A percentile compares a stretch with the other conserved stretches of the same genome.
phyloP scores from a whole-genome alignment of 441 rosid species.

The Croton laevigatus region DNA sequence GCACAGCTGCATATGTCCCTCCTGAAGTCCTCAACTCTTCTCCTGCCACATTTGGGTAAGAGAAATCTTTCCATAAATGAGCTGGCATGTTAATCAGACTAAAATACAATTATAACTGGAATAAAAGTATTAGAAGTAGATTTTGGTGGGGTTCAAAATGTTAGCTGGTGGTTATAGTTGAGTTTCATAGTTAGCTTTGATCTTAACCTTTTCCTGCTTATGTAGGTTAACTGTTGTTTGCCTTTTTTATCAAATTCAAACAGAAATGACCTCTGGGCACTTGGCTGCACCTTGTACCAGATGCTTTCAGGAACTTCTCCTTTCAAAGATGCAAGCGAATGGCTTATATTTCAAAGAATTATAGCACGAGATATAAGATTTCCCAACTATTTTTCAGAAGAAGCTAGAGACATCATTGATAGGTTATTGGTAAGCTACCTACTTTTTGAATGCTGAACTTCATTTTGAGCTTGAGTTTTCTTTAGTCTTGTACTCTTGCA shows the following conservation, averaged over 20 bases:
- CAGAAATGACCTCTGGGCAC: constrained; percentile 99
- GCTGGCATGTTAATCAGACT: constrained; percentile 2
- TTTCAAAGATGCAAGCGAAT: constrained; percentile 98
- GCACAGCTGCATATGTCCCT: constrained; percentile 99
- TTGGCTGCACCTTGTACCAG: constrained; percentile 99
- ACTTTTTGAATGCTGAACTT: constrained; percentile 19
- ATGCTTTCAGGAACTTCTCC: constrained; percentile 99
- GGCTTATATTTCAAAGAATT: constrained; percentile 98
- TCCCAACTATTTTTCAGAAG: constrained; percentile 89
- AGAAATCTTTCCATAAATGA: constrained; percentile 8
- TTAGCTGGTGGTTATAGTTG: neutral
- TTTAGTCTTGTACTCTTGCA: neutral
- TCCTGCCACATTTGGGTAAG: constrained; percentile 95
- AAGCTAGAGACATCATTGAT: constrained; percentile 89
- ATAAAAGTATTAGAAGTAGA: neutral
- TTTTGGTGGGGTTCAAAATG: neutral
- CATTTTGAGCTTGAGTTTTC: constrained; percentile 1
- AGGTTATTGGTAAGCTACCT: constrained; percentile 63
- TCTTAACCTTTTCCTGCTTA: constrained; percentile 22
- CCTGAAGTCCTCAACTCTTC: constrained; percentile 99
- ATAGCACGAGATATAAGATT: constrained; percentile 94
- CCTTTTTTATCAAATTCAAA: constrained; percentile 38
- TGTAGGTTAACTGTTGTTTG: constrained; percentile 36
- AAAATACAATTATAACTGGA: constrained; percentile 1
- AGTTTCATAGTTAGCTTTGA: constrained; percentile 18